phyloP scores from a whole-genome alignment of 495 filamentous ascomycete species.

The Penicillium roqueforti region DNA sequence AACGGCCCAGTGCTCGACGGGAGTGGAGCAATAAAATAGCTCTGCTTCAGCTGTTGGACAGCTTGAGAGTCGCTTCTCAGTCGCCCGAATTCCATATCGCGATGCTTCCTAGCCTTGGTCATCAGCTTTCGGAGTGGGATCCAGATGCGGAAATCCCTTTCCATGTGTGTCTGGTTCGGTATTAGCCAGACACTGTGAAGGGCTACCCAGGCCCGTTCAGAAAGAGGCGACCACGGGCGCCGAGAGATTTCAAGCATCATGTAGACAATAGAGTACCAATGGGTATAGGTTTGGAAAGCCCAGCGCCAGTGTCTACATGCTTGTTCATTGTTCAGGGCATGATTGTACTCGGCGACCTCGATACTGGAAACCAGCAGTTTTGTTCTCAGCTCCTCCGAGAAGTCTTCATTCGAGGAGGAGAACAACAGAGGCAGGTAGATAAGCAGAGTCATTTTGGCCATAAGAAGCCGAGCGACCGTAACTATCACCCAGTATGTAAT shows the following conservation, averaged over 20 bases:
- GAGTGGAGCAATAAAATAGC: conserved; percentile 25
- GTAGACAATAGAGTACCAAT: conserved; percentile 58
- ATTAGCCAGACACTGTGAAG: conserved; percentile 49
- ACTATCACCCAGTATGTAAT: conserved; percentile 43
- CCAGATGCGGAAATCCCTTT: conserved; percentile 47
- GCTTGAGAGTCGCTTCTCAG: conserved; percentile 29
- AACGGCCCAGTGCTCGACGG: conserved; percentile 35
- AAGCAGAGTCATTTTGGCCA: conserved; percentile 47
- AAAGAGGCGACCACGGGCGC: conserved; percentile 45
- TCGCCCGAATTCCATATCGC: conserved; percentile 38
- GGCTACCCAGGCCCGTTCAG: conserved; percentile 53
- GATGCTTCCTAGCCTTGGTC: conserved; percentile 44
- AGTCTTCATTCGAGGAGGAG: conserved; percentile 26
- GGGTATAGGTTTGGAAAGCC: conserved; percentile 55
- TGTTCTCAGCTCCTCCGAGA: conserved; percentile 34
- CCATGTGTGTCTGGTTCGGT: conserved; percentile 28
- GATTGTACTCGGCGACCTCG: conserved; percentile 55
- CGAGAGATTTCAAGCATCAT: conserved; percentile 50
- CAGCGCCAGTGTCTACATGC: conserved; percentile 54
- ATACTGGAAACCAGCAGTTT: conserved; percentile 43
- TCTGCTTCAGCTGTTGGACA: conserved; percentile 25
- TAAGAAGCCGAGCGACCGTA: conserved; percentile 34
- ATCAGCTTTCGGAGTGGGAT: conserved; percentile 51
- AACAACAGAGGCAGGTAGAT: conserved; percentile 43
- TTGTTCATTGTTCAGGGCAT: conserved; percentile 45